These are phyloP conservation scores for Neoconidiobolus thromboides DNA, from an alignment of 371 early-diverging fungal genomes.

Conservation along the genomic window DNA sequence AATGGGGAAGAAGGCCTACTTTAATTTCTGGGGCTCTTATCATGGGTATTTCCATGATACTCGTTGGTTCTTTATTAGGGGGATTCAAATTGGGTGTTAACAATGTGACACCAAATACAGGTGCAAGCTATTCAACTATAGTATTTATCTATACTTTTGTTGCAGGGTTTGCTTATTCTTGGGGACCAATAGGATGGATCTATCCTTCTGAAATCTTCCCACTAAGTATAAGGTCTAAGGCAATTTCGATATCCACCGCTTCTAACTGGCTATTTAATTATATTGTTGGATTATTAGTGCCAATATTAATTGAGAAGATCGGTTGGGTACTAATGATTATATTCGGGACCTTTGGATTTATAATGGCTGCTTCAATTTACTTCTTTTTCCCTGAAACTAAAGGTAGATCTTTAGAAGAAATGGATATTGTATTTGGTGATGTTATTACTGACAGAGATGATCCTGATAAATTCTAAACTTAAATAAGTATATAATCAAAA, in stretches of 20 bases:
- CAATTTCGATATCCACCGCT: constrained; percentile 65
- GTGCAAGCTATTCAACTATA: constrained; percentile 29
- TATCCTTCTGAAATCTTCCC: constrained; percentile 66
- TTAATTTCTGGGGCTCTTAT: constrained; percentile 28
- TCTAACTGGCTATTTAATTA: constrained; percentile 79
- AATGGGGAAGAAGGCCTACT: constrained; percentile 39
- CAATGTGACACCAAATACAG: constrained; percentile 9
- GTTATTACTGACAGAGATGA: not conserved
- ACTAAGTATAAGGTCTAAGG: constrained; percentile 47
- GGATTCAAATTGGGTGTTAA: not conserved
- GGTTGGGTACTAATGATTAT: constrained; percentile 26
- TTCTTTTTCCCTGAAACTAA: constrained; percentile 70
- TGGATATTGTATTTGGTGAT: constrained; percentile 37
- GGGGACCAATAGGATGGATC: constrained; percentile 86
- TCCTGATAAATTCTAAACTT: too few relatives aligned
- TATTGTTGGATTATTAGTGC: constrained; percentile 36
- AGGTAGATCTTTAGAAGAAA: constrained; percentile 51
- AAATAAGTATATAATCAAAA: not conserved
- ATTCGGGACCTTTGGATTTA: constrained; percentile 33
- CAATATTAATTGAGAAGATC: constrained; percentile 28
- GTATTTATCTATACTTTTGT: constrained; percentile 52
- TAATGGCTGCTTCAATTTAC: constrained; percentile 33
- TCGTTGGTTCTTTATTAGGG: constrained; percentile 14
- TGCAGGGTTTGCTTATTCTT: constrained; percentile 58
- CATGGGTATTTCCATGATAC: constrained; percentile 26